Percentiles rank a stretch among this genome's conserved stretches.
Evolutionary conservation across 2,329 filamentous ascomycete species (phyloP).

Genomic region (Didymella pinodella): DNA sequence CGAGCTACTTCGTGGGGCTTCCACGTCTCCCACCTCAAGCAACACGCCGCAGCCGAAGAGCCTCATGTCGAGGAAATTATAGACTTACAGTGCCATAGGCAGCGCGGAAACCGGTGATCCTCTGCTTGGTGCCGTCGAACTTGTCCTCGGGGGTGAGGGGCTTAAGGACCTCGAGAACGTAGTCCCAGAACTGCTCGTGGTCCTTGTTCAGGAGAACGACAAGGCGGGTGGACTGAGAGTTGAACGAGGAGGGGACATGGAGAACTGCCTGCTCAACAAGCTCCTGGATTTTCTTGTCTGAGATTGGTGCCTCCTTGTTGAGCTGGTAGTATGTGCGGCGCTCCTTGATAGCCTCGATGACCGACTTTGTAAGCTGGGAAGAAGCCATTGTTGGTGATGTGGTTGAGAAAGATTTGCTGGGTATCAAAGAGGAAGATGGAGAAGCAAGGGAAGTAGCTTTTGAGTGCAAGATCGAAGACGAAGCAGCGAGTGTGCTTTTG

Average conservation of each 20-base stretch:
- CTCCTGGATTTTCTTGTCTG: conserved; percentile 67
- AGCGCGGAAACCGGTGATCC: conserved; percentile 68
- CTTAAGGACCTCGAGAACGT: conserved; percentile 70
- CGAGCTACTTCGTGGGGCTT: conserved; percentile 3
- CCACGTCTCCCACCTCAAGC: conserved; percentile 6
- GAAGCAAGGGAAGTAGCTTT: conserved; percentile 11
- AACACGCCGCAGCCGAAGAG: conserved; percentile 1
- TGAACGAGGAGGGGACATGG: conserved; percentile 82
- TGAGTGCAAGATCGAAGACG: conserved; percentile 19
- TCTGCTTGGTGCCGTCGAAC: conserved; percentile 63
- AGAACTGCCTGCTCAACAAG: conserved; percentile 68
- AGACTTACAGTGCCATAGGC: conserved; percentile 76
- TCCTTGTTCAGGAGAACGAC: conserved; percentile 81
- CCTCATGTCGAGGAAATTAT: neutral
- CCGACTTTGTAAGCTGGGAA: conserved; percentile 28
- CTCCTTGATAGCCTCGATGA: conserved; percentile 68
- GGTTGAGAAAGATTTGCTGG: conserved; percentile 28
- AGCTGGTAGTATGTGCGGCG: conserved; percentile 76
- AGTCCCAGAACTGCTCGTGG: conserved; percentile 88
- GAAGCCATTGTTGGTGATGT: conserved; percentile 49
- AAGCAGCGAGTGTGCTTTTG: conserved; percentile 30
- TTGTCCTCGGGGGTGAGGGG: conserved; percentile 71
- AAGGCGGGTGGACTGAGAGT: conserved; percentile 82
- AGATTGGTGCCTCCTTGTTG: conserved; percentile 68
- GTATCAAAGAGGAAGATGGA: conserved; percentile 20